Percentiles rank a stretch among this genome's conserved stretches.
These are phyloP conservation scores for Exophiala dermatitidis DNA, from an alignment of 2,329 filamentous ascomycete species.

Conservation along the genomic window DNA sequence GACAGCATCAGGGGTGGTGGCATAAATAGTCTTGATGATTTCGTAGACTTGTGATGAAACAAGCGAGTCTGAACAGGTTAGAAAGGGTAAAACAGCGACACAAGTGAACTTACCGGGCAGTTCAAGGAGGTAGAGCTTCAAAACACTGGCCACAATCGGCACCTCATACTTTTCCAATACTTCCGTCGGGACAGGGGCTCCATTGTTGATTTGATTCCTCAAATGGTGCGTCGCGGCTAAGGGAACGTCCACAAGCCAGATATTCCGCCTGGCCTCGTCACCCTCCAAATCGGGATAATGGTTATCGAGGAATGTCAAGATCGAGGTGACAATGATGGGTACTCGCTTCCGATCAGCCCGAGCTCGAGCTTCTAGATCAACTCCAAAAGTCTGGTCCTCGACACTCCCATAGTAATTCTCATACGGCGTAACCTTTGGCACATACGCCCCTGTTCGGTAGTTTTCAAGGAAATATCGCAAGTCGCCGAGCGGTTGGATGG, in stretches of 20 bases:
- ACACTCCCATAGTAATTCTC: conserved; percentile 99
- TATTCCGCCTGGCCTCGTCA: conserved; percentile 81
- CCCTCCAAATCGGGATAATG: conserved; percentile 97
- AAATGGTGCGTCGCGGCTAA: conserved; percentile 77
- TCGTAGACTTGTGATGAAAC: conserved; percentile 98
- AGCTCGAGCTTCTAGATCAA: conserved; percentile 92
- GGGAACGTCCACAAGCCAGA: conserved; percentile 92
- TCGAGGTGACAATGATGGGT: conserved; percentile 81
- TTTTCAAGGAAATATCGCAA: conserved; percentile 91
- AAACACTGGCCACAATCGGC: conserved; percentile 80
- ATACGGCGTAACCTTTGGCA: conserved; percentile 84
- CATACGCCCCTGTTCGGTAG: conserved; percentile 88
- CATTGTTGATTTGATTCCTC: conserved; percentile 75
- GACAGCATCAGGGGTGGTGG: conserved; percentile 67
- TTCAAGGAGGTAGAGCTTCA: conserved; percentile 93
- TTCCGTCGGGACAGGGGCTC: conserved; percentile 68
- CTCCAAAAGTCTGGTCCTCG: conserved; percentile 94
- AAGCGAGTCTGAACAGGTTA: conserved; percentile 66
- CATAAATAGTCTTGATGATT: conserved; percentile 96
- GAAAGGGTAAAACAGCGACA: not conserved
- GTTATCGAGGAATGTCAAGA: conserved; percentile 90
- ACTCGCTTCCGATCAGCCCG: conserved; percentile 93
- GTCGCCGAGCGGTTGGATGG: conserved; percentile 86
- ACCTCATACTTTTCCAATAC: conserved; percentile 83
- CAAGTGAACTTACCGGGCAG: conserved; percentile 65